Evolutionary conservation across 345 rosid species (phyloP), one percentile per base, ranked within the genome.

Genomic region (Brassica incana): DNA sequence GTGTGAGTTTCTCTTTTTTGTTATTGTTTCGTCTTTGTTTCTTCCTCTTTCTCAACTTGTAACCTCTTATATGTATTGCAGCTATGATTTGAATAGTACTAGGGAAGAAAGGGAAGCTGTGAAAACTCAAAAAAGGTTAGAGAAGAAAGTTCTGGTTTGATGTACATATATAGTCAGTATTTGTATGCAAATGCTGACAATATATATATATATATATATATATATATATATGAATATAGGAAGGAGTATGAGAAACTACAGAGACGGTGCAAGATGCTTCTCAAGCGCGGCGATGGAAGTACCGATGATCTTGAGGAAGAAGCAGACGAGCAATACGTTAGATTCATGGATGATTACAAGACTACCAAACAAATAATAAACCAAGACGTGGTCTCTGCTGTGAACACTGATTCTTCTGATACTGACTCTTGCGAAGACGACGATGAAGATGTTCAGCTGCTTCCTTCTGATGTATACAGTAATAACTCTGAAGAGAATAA

Each of bases 371-470:
- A 85, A 75, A 78, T 81, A 8, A 78, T 82, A 4, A 90, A 72
- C 84, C 87, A 85, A 68, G 89, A 82, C 78, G 85, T 86, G 29
- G 89, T 84, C 18, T 88, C 97, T 43, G 80, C 86, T 61, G 27
- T 79, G 27, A 89, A 87, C 59, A 85, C 90, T 0, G 97, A 93
- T 67, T 95, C 97, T 75, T 93, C 98, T 62, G 99, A 92, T 62
- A 88, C 97, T 0, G 98, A 92, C 64, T 89, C 92, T 32, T 88
- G 94, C n/a, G 97, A 85, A 77, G 99, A 88, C 52, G 99, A 88
- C 52, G 79, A 85, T 62, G 94, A 90, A 79, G 89, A 85, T 77
- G 85, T 81, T 79, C 86, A 83, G 65, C 86, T 86, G 25, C 88
- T 86, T 63, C 80, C 89, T 48, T 84, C 89, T 65, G 82, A 85